A percentile compares a stretch with the other conserved stretches of the same genome.
These are phyloP conservation scores for Aspergillus tamarii DNA, from an alignment of 2,329 filamentous ascomycete genomes.

Conservation along the genomic window DNA sequence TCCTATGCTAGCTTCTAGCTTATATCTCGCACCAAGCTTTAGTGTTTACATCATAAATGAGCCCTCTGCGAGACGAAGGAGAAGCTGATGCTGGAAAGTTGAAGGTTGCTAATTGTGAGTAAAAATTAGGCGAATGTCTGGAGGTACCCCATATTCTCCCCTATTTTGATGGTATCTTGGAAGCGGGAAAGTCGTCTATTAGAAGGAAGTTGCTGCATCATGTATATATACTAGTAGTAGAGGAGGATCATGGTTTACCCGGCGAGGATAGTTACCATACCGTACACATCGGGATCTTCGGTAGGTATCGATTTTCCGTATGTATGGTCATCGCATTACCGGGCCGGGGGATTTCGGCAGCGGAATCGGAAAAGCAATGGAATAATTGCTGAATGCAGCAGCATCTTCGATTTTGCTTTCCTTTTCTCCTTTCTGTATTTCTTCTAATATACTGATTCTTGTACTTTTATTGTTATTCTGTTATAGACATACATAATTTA, in stretches of 20 bases:
- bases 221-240: background rate
- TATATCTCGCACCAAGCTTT: slow-evolving; percentile 43
- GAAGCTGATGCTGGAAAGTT: slow-evolving; percentile 44
- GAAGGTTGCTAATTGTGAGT: slow-evolving; percentile 38
- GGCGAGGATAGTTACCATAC: slow-evolving; percentile 18
- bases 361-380: slow-evolving; percentile 21
- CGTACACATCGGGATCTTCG: slow-evolving; percentile 6
- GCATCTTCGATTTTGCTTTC: slow-evolving; percentile 1
- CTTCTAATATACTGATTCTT: background rate
- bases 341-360: slow-evolving; percentile 32
- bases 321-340: slow-evolving; percentile 18
- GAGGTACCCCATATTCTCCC: slow-evolving; percentile 41
- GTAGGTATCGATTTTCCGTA: too few species aligned
- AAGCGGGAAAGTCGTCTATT: slow-evolving; percentile 32
- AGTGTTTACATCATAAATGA: slow-evolving; percentile 45
- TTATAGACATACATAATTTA: slow-evolving; percentile 1
- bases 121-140: slow-evolving; percentile 33
- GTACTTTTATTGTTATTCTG: slow-evolving; percentile 1
- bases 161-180: slow-evolving; percentile 35
- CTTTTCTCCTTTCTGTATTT: slow-evolving; percentile 1
- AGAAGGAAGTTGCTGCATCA: slow-evolving; percentile 23
- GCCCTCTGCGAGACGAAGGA: slow-evolving; percentile 47
- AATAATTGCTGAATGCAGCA: slow-evolving; percentile 4
- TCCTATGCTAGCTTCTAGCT: slow-evolving; percentile 42
- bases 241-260: slow-evolving; percentile 25